These are phyloP conservation scores for Globisporangium radiosum DNA, from an alignment of 352 stramenopile species.

Conservation along the genomic window DNA sequence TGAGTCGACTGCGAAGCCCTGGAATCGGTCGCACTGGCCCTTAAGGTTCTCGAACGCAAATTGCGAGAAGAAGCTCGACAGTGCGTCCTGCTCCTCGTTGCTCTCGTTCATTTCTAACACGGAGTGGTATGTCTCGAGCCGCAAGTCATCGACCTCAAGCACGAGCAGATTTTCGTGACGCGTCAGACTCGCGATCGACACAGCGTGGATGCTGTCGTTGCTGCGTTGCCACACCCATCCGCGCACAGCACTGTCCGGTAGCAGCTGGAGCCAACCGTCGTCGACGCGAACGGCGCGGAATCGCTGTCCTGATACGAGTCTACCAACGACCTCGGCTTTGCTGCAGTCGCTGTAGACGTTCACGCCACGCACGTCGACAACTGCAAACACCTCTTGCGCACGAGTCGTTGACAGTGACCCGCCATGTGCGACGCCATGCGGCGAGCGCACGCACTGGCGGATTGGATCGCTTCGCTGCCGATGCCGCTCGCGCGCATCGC, in stretches of 20 bases:
- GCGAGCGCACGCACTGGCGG: slow-evolving; percentile 17
- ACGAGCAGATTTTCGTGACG: slow-evolving; percentile 54
- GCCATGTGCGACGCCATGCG: too few species aligned
- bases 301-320: slow-evolving; percentile 16
- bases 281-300: slow-evolving; percentile 14
- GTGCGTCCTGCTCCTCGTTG: slow-evolving; percentile 44
- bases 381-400: slow-evolving; percentile 14
- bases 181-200: slow-evolving; percentile 7
- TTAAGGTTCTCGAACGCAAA: slow-evolving; percentile 62
- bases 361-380: slow-evolving; percentile 20
- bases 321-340: slow-evolving; percentile 8
- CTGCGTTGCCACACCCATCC: slow-evolving; percentile 45
- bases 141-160: slow-evolving; percentile 47
- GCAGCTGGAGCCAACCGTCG: slow-evolving; percentile 32
- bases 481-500: slow-evolving; percentile 2
- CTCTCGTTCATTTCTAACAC: slow-evolving; percentile 52
- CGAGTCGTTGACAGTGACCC: too few species aligned
- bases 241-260: not conserved
- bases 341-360: slow-evolving; percentile 21
- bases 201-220: slow-evolving; percentile 30
- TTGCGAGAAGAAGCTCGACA: slow-evolving; percentile 56
- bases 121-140: slow-evolving; percentile 23
- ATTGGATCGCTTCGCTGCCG: slow-evolving; percentile 18
- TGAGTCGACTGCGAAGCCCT: slow-evolving; percentile 56
- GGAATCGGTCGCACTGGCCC: slow-evolving; percentile 44